Evolutionary conservation across 2,329 filamentous ascomycete genomes (phyloP), one percentile per base, ranked within the genome.

Genomic region (Ustulina deusta): DNA sequence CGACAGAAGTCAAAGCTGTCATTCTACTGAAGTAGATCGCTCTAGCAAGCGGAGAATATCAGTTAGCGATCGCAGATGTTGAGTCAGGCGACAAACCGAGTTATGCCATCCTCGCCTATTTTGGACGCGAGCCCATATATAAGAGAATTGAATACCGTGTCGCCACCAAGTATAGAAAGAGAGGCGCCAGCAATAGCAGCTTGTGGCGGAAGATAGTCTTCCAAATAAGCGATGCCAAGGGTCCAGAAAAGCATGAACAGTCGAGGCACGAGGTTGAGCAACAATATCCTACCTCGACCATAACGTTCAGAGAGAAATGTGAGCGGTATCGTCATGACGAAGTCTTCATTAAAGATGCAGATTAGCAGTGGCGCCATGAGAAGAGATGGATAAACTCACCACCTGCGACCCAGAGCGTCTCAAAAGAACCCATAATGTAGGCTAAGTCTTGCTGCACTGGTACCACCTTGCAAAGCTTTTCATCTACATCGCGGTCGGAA

Each of bases 401-500:
- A 56, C 84, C 83, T 6, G 81, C 80, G n/a, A 85, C 81, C 83
- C 83, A 85, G 0, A 80, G 71, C 1, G 82, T 83, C 59, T 86
- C 84, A 79, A 84, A 83, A 3, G 74, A 75, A 0, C 86, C 86
- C 65, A 86, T 83, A 4, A 88, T 79, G 79, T 83, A 82, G 2
- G 86, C 87, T 9, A 89, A 77, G 17, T 78, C 77, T 62, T 82
- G 78, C 73, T 88, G 86, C 5, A 89, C 80, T n/a, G 13, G 74
- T 74, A 64, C 87, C 10, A 85, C 74, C 72, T 89, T 89, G 76
- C 87, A 89, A 3, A 86, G 73, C 65, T 80, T 76, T 74, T 89
- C 87, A 1, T 82, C 79, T 1, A 89, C 76, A 25, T 75, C 75
- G 4, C 82, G 83, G 59, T 79, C 75, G 7, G 61, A 69, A 15